Evolutionary conservation across 2,329 filamentous ascomycete species (phyloP).

Genomic region (Fusarium compactum): DNA sequence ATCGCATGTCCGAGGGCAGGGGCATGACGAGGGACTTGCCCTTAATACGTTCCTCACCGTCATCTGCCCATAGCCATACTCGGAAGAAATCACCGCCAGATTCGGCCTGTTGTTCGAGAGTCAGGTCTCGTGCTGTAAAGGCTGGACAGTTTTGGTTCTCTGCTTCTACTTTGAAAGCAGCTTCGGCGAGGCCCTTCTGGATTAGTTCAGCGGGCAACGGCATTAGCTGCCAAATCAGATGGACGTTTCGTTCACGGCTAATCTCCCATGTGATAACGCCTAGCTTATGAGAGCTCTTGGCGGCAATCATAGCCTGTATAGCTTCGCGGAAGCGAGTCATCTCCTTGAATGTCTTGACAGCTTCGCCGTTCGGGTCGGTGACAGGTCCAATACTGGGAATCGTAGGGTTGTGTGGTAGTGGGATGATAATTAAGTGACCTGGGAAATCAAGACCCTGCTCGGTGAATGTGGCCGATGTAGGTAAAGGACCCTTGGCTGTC

Average conservation of each 20-base stretch:
- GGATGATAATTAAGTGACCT: conserved; percentile 90
- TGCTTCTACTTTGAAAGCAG: conserved; percentile 88
- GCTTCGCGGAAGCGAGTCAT: conserved; percentile 85
- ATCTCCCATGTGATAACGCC: conserved; percentile 95
- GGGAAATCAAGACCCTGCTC: conserved; percentile 77
- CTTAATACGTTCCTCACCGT: conserved; percentile 66
- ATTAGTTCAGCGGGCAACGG: conserved; percentile 79
- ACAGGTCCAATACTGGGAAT: conserved; percentile 73
- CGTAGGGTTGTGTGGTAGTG: conserved; percentile 83
- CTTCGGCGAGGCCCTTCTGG: conserved; percentile 80
- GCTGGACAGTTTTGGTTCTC: conserved; percentile 74
- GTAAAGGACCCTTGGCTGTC: conserved; percentile 90
- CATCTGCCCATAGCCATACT: conserved; percentile 80
- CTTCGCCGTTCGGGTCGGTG: conserved; percentile 63
- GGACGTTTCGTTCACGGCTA: conserved; percentile 81
- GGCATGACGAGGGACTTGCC: conserved; percentile 78
- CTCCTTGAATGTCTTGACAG: conserved; percentile 75
- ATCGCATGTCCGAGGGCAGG: conserved; percentile 77
- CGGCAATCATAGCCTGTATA: conserved; percentile 83
- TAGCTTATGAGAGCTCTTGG: conserved; percentile 67
- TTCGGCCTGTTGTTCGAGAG: conserved; percentile 62
- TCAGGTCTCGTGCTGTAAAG: conserved; percentile 63
- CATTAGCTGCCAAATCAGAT: conserved; percentile 94
- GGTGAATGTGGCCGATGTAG: conserved; percentile 75
- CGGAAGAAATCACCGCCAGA: conserved; percentile 78